A percentile compares a stretch with the other conserved stretches of the same genome.
phyloP scores from a whole-genome alignment of 345 rosid species.

The Ricinus communis region DNA sequence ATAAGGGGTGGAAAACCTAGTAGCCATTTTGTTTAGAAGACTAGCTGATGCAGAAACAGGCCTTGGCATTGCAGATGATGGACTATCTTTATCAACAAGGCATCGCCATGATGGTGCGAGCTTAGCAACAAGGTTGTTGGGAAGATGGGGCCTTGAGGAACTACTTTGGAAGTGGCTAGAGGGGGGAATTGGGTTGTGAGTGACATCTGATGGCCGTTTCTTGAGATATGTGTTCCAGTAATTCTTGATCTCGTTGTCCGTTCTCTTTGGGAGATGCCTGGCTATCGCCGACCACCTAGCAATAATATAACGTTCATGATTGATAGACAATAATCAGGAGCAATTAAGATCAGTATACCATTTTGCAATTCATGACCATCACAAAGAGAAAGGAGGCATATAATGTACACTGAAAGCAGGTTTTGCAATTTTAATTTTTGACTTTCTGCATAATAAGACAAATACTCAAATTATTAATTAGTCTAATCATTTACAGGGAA shows the following conservation, averaged over 20 bases:
- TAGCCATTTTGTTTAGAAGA: slow-evolving; percentile 17
- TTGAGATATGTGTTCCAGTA: slow-evolving; percentile 10
- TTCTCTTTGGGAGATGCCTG: slow-evolving; percentile 3
- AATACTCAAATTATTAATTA: too few relatives aligned
- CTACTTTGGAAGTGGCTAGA: neutral
- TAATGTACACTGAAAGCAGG: neutral
- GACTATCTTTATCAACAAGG: neutral
- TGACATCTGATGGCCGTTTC: neutral
- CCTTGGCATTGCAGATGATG: neutral
- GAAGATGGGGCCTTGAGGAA: neutral
- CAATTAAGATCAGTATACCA: neutral
- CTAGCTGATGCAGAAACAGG: slow-evolving; percentile 4
- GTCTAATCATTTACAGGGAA: too few relatives aligned
- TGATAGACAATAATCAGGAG: neutral
- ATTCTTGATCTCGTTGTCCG: slow-evolving; percentile 14
- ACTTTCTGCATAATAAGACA: too few relatives aligned
- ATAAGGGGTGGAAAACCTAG: neutral
- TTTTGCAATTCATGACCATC: too few relatives aligned
- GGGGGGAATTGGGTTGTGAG: neutral
- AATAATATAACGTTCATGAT: neutral
- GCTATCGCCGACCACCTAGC: slow-evolving; percentile 10
- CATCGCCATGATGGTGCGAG: neutral
- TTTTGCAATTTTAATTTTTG: neutral
- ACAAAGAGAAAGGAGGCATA: neutral
- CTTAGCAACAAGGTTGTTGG: slow-evolving; percentile 1